These are phyloP conservation scores for Curvularia spicifera DNA, from an alignment of 2,329 filamentous ascomycete species.

Conservation along the genomic window DNA sequence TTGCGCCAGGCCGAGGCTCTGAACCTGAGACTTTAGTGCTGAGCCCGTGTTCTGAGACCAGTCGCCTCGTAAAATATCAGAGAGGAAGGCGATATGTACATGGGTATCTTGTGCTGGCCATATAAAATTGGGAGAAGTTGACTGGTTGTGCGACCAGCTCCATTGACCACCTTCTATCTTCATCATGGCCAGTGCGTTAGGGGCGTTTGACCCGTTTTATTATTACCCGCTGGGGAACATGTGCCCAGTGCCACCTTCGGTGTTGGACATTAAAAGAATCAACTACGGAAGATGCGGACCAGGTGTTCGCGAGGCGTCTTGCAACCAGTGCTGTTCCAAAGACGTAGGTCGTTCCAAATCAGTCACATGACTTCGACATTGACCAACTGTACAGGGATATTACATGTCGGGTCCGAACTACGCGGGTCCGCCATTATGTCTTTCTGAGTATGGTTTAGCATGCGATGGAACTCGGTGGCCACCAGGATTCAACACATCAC, in stretches of 20 bases:
- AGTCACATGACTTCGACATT: background rate
- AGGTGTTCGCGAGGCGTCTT: conserved; percentile 1
- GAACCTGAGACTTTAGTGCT: background rate
- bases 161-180: background rate
- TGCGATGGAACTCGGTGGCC: conserved; percentile 6
- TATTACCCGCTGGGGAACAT: background rate
- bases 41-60: background rate
- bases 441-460: conserved; percentile 6
- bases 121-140: background rate
- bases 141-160: background rate
- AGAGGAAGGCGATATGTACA: background rate
- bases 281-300: conserved; percentile 9
- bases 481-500: conserved; percentile 4
- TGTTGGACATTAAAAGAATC: background rate
- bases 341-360: background rate
- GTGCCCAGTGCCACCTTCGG: conserved; percentile 2
- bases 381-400: background rate
- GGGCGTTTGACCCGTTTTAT: conserved; percentile 3
- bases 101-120: background rate
- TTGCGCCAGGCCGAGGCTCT: background rate
- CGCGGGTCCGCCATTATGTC: background rate
- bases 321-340: conserved; percentile 1
- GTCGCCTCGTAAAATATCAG: background rate
- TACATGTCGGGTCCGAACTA: conserved; percentile 1
- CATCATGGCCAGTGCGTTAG: background rate